Percentiles rank a stretch among this genome's conserved stretches.
Conservation (phyloP, 2,329 filamentous ascomycete species). For the Cercospora citrullina region DNA sequence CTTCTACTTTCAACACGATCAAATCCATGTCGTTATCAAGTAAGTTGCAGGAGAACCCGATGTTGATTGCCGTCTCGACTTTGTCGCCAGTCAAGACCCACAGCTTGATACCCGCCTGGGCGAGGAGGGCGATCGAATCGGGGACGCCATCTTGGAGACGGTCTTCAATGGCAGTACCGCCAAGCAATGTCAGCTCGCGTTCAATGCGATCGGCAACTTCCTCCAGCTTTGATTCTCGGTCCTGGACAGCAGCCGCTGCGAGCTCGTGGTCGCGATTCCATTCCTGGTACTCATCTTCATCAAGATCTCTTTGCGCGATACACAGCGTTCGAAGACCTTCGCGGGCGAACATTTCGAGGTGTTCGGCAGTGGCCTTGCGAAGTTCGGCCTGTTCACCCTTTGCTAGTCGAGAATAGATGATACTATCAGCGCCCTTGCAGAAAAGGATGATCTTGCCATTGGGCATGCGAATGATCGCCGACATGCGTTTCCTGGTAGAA, state of each 20-base stretch:
- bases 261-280: constrained; percentile 88
- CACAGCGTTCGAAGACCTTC: constrained; percentile 94
- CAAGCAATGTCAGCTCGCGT: constrained; percentile 80
- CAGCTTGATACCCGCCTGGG: constrained; percentile 92
- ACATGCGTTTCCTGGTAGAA: constrained; percentile 95
- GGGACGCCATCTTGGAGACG: constrained; percentile 94
- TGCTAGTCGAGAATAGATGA: constrained; percentile 90
- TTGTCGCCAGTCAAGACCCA: constrained; percentile 99
- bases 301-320: constrained; percentile 78
- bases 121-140: constrained; percentile 88
- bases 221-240: constrained; percentile 92
- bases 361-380: constrained; percentile 79
- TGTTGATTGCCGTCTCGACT: constrained; percentile 99
- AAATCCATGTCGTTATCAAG: constrained; percentile 98
- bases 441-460: constrained; percentile 85
- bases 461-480: constrained; percentile 92
- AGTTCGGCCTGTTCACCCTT: constrained; percentile 83
- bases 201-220: constrained; percentile 87
- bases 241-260: constrained; percentile 77
- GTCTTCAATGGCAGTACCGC: constrained; percentile 96
- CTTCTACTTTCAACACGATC: constrained; percentile 81
- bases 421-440: constrained; percentile 96
- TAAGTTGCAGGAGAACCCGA: constrained; percentile 97
- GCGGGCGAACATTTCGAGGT: constrained; percentile 93
- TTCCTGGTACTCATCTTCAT: constrained; percentile 75